A percentile compares a stretch with the other conserved stretches of the same genome.
Conservation (phyloP, 108 stramenopile genomes). For the Conticribra weissflogii region DNA sequence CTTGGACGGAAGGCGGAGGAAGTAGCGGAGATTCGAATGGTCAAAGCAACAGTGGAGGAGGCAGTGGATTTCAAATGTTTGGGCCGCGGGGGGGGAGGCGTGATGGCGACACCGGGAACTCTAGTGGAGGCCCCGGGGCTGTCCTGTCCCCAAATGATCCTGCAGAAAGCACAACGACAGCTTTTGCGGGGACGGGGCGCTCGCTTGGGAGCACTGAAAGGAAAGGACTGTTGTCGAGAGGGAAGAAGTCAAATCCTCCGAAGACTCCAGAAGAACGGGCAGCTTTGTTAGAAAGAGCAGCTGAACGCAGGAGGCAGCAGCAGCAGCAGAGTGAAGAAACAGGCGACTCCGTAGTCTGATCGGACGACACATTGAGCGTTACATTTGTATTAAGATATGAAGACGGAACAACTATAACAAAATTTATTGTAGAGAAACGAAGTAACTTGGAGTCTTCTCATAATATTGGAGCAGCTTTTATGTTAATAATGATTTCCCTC, state of each 20-base stretch:
- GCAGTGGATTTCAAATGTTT: conserved; percentile 32
- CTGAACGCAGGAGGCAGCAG: conserved; percentile 51
- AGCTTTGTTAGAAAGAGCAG: conserved; percentile 47
- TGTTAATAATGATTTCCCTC: no score
- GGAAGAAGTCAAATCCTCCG: conserved; percentile 28
- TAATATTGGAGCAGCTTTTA: no score
- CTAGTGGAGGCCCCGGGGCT: conserved; percentile 24
- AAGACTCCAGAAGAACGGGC: conserved; percentile 58
- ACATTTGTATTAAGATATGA: no score
- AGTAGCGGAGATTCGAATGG: conserved; percentile 18
- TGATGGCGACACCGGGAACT: not conserved
- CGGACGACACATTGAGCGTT: not conserved
- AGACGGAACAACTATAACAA: no score
- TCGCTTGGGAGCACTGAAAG: conserved; percentile 35
- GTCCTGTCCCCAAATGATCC: conserved; percentile 41
- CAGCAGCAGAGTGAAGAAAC: conserved; percentile 34
- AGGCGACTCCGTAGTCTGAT: conserved; percentile 38
- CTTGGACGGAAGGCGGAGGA: conserved; percentile 44
- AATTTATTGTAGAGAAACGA: no score
- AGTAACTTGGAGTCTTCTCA: no score
- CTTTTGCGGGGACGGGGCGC: conserved; percentile 46
- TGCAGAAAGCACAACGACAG: conserved; percentile 25
- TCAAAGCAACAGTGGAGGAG: conserved; percentile 3
- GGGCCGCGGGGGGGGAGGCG: conserved; percentile 17
- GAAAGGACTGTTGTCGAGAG: conserved; percentile 44